Evolutionary conservation across 2,329 filamentous ascomycete genomes (phyloP).

Genomic region (Fusarium pseudograminearum): DNA sequence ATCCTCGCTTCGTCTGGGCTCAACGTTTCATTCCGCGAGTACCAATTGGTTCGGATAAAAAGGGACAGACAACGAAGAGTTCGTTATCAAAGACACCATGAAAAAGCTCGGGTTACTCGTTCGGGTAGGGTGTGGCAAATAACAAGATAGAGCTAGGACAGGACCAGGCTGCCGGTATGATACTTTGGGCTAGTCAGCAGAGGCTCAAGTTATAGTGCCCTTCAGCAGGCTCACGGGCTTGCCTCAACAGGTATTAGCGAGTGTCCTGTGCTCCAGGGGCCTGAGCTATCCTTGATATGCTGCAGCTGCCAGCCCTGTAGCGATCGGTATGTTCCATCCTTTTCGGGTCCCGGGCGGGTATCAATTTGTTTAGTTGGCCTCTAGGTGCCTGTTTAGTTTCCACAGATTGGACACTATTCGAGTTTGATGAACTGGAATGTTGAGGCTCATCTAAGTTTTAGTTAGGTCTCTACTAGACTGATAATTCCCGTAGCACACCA

Average conservation of each 20-base stretch:
- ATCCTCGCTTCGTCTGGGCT: constrained; percentile 20
- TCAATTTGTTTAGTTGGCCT: constrained; percentile 6
- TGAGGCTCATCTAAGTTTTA: constrained; percentile 11
- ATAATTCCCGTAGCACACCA: constrained; percentile 13
- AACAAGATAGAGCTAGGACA: constrained; percentile 6
- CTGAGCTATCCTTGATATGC: background rate
- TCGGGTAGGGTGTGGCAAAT: constrained; percentile 28
- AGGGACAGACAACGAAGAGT: background rate
- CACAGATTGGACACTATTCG: constrained; percentile 14
- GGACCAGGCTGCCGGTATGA: constrained; percentile 29
- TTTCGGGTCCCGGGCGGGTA: constrained; percentile 5
- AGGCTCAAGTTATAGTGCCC: constrained; percentile 22
- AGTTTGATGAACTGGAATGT: background rate
- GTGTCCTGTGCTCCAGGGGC: constrained; percentile 39
- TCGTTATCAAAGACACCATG: constrained; percentile 23
- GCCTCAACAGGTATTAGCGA: constrained; percentile 1
- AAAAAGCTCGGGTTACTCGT: constrained; percentile 37
- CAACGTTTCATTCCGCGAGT: constrained; percentile 22
- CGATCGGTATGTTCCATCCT: constrained; percentile 27
- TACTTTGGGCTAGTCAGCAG: background rate
- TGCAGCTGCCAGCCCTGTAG: constrained; percentile 38
- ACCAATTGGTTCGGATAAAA: constrained; percentile 43
- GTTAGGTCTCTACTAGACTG: background rate
- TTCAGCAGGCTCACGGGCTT: constrained; percentile 20
- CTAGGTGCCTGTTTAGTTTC: background rate